phyloP scores from a whole-genome alignment of 805 yeast species.

The Priceomyces melissophilus region DNA sequence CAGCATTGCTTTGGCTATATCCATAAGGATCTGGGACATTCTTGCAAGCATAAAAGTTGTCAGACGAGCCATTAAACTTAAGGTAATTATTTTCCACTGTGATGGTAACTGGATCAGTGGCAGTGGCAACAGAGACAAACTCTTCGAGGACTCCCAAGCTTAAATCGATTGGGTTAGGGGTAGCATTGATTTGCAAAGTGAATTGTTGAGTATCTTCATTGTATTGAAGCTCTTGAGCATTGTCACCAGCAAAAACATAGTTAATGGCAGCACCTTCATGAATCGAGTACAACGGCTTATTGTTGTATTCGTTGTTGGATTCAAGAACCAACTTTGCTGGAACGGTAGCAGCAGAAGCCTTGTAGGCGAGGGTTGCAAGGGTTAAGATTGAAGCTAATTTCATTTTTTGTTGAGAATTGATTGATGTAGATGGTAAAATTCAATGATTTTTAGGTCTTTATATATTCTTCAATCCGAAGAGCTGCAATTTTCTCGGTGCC shows the following conservation, averaged over 20 bases:
- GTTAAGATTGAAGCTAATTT: background rate
- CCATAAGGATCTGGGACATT: slow-evolving; percentile 27
- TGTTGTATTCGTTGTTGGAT: slow-evolving; percentile 23
- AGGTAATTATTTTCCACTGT: slow-evolving; percentile 15
- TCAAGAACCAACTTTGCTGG: slow-evolving; percentile 16
- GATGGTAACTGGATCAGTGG: slow-evolving; percentile 6
- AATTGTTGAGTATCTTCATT: slow-evolving; percentile 8
- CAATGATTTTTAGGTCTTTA: too few species aligned
- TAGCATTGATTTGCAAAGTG: background rate
- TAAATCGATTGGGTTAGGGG: background rate
- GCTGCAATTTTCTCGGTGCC: too few species aligned
- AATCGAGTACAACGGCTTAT: slow-evolving; percentile 21
- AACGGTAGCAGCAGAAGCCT: background rate
- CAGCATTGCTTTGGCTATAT: slow-evolving; percentile 17
- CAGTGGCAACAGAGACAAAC: slow-evolving; percentile 6
- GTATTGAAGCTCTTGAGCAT: slow-evolving; percentile 15
- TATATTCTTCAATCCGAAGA: too few species aligned
- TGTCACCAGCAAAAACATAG: slow-evolving; percentile 30
- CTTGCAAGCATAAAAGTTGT: slow-evolving; percentile 22
- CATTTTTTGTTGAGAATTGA: background rate
- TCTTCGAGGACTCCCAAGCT: slow-evolving; percentile 1
- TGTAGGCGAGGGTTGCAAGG: background rate
- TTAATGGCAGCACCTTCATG: slow-evolving; percentile 48
- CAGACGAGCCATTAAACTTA: slow-evolving; percentile 13
- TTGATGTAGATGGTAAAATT: background rate